A percentile compares a stretch with the other conserved stretches of the same genome.
Evolutionary conservation across 129 eudicot genomes (phyloP).

Genomic region (Deinandra increscens): DNA sequence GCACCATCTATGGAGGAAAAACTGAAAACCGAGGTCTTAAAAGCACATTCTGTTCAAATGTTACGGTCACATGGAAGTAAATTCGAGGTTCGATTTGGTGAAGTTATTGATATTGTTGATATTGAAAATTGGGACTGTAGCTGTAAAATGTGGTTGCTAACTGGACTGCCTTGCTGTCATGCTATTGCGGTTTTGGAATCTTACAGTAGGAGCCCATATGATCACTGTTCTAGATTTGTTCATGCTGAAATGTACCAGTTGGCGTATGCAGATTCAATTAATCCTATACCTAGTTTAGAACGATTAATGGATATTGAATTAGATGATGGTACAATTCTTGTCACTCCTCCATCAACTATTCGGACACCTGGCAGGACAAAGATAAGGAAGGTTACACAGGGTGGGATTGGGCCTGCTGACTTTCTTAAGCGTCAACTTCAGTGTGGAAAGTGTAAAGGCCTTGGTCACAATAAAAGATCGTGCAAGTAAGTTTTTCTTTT

Average conservation of each 20-base stretch:
- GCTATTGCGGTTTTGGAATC: constrained; percentile 31
- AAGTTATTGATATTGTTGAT: constrained; percentile 24
- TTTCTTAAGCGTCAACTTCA: constrained; percentile 41
- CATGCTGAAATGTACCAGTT: constrained; percentile 21
- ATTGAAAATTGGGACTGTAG: constrained; percentile 34
- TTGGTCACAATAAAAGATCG: constrained; percentile 40
- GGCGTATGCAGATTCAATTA: constrained; percentile 35
- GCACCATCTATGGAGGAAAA: constrained; percentile 40
- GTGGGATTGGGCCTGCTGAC: constrained; percentile 38
- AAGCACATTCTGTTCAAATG: constrained; percentile 27
- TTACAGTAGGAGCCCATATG: constrained; percentile 28
- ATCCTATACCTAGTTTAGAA: constrained; percentile 31
- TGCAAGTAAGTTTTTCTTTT: constrained; percentile 33
- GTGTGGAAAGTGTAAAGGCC: constrained; percentile 38
- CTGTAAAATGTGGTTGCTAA: constrained; percentile 32
- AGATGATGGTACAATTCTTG: constrained; percentile 28
- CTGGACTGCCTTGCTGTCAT: constrained; percentile 41
- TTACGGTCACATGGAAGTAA: constrained; percentile 29
- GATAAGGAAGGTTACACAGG: constrained; percentile 27
- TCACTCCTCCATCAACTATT: constrained; percentile 32
- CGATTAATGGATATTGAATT: constrained; percentile 28
- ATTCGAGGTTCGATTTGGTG: constrained; percentile 30
- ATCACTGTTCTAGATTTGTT: constrained; percentile 30
- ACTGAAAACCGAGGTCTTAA: constrained; percentile 20
- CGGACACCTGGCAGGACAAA: constrained; percentile 31